Evolutionary conservation across 2,329 filamentous ascomycete genomes (phyloP).

Genomic region (Westerdykella aurantiaca): DNA sequence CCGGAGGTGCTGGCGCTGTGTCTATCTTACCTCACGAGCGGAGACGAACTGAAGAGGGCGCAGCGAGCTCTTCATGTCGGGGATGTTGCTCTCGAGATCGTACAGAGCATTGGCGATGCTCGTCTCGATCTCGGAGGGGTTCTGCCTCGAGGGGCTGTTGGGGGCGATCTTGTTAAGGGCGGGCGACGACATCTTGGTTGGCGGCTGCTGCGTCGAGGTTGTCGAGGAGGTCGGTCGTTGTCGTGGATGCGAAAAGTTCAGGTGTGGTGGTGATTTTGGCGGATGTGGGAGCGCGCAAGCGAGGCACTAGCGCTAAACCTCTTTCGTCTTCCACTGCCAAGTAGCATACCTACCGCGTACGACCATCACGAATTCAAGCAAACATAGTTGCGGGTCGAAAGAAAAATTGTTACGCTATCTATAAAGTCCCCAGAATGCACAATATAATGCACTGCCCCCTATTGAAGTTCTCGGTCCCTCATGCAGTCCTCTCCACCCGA

Average conservation of each 20-base stretch:
- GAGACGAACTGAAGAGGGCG: constrained; percentile 98
- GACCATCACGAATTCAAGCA: too few relatives aligned
- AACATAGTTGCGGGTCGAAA: too few relatives aligned
- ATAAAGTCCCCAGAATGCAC: too few relatives aligned
- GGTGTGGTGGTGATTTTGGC: neutral
- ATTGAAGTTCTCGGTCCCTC: too few relatives aligned
- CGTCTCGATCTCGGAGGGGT: constrained; percentile 95
- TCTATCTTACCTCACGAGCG: constrained; percentile 91
- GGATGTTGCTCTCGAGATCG: constrained; percentile 98
- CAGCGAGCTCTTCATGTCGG: constrained; percentile 93
- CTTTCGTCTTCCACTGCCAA: too few relatives aligned
- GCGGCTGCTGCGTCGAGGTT: constrained; percentile 37
- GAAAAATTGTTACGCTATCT: too few relatives aligned
- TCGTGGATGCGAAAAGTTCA: constrained; percentile 17
- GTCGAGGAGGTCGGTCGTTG: constrained; percentile 14
- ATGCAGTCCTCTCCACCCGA: too few relatives aligned
- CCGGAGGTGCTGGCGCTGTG: constrained; percentile 21
- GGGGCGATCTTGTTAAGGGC: constrained; percentile 96
- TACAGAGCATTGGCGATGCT: constrained; percentile 91
- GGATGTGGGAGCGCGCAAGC: neutral
- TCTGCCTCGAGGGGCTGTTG: constrained; percentile 94
- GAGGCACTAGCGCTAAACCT: neutral
- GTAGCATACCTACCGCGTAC: too few relatives aligned
- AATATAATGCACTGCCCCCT: too few relatives aligned
- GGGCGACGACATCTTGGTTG: constrained; percentile 54